Evolutionary conservation across 2,329 filamentous ascomycete species (phyloP).

Genomic region (Sporothrix brunneoviolacea): DNA sequence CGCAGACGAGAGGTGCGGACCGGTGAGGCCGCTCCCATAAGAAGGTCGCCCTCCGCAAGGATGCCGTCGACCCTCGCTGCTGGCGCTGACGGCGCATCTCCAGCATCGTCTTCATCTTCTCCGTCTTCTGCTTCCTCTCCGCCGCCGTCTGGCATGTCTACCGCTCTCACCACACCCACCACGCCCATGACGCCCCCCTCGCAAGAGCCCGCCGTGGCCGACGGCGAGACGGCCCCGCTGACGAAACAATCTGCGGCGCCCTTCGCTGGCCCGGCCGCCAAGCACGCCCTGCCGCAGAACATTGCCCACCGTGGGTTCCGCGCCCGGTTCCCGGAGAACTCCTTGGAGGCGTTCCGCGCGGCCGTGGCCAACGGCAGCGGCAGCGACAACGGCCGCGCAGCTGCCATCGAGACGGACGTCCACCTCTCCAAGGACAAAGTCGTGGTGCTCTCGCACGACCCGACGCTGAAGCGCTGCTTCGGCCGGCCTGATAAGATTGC

Average conservation of each 20-base stretch:
- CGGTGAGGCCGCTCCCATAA: too few species aligned
- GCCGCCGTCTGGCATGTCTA: not conserved
- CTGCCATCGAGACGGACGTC: constrained; percentile 84
- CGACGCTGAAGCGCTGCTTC: constrained; percentile 72
- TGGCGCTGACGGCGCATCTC: not conserved
- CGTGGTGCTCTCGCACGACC: constrained; percentile 80
- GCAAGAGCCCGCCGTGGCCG: not conserved
- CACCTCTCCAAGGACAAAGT: constrained; percentile 77
- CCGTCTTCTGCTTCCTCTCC: not conserved
- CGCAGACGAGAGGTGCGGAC: too few species aligned
- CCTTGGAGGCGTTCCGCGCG: constrained; percentile 50
- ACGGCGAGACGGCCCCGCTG: not conserved
- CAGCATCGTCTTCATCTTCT: not conserved
- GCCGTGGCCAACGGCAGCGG: too few species aligned
- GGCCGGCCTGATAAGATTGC: constrained; percentile 64
- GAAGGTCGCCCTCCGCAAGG: not conserved
- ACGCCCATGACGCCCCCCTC: not conserved
- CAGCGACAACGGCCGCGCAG: constrained; percentile 41
- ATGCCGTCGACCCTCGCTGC: not conserved
- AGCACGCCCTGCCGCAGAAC: constrained; percentile 63
- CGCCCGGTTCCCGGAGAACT: constrained; percentile 75
- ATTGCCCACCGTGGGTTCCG: constrained; percentile 79
- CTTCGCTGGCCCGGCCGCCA: too few species aligned
- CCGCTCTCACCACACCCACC: not conserved
- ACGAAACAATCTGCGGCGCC: too few species aligned